Conservation (phyloP, 495 filamentous ascomycete genomes). For the Physcia stellaris region DNA sequence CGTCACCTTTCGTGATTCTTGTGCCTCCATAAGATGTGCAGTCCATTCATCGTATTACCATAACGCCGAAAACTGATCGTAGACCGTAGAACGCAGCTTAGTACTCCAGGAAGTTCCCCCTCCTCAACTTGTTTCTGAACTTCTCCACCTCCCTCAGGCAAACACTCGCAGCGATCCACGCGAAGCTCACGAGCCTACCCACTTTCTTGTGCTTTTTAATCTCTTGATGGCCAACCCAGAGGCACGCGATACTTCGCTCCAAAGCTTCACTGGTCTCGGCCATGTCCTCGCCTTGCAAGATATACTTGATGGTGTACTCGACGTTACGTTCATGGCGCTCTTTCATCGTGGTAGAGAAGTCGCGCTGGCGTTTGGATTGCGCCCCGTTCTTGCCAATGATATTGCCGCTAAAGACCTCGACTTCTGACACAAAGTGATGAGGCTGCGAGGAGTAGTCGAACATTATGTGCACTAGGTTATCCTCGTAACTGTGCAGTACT, state of each 20-base stretch:
- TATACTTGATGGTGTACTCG: constrained; percentile 25
- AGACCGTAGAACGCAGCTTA: too few species aligned
- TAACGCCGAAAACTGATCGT: too few species aligned
- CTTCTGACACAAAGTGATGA: constrained; percentile 43
- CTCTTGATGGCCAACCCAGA: constrained; percentile 25
- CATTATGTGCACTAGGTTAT: constrained; percentile 42
- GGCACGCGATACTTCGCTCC: constrained; percentile 35
- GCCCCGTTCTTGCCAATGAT: constrained; percentile 51
- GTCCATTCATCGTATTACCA: too few species aligned
- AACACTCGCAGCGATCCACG: constrained; percentile 29
- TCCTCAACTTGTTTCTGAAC: constrained; percentile 5
- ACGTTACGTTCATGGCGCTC: constrained; percentile 45
- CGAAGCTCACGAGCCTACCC: constrained; percentile 29
- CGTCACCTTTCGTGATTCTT: too few species aligned
- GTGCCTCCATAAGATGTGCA: too few species aligned
- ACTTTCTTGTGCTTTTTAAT: constrained; percentile 10
- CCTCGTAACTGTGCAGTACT: constrained; percentile 55
- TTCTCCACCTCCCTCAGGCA: constrained; percentile 32
- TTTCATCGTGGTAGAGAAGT: constrained; percentile 44
- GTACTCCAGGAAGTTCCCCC: neutral
- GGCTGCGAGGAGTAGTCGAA: constrained; percentile 43
- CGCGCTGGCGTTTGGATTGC: constrained; percentile 47
- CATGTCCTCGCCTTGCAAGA: constrained; percentile 25
- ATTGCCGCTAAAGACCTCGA: constrained; percentile 63
- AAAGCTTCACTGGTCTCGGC: constrained; percentile 25